Evolutionary conservation across 1,139 yeast genomes (phyloP), one percentile per base, ranked within the genome.

Genomic region (Petasospora fabianii): DNA sequence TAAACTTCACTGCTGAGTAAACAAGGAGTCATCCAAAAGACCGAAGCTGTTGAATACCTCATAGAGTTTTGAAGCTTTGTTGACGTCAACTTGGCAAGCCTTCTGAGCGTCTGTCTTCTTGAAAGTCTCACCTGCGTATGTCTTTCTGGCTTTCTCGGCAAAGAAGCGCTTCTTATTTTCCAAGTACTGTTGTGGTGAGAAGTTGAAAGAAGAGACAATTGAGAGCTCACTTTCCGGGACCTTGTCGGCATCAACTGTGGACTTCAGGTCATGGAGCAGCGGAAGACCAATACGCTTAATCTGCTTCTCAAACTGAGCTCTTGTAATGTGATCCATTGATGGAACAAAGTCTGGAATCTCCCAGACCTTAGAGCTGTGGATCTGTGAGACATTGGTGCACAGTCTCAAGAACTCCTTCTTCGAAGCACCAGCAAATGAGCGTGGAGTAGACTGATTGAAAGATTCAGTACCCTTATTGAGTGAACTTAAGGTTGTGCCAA

Each of bases 51-150:
- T 39, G 31, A 44, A 52, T 6, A 52, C 41, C 32, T 51, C 55
- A 32, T 41, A 50, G 26, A 54, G 38, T 33, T 48, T 53, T 2
- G 56, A 51, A 1, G 54, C 53, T 29, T 53, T 53, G 35, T 53
- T 53, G 8, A 52, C 58, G 29, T 53, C 58, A 35, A 52, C 48
- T 31, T 45, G 50, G 34, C 58, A 52, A 1, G 55, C 58, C 34
- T 52, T 54, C 36, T 54, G 56, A 4, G 58, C 58, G 44, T 54
- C 58, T 0, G 55, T 52, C 40, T 51, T 51, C 39, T 44, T 51
- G 38, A 54, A 54, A 11, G 49, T 38, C 4, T 34, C 8, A 0
- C 34, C 30, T 19, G 35, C 13, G 6, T 30, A 35, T 0, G 42
- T 30, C 34, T 46, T 54, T 43, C 58, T 47, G 7, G 58, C 56